Evolutionary conservation across 2,329 filamentous ascomycete species (phyloP).

Genomic region (Phyllosticta citrichinensis): DNA sequence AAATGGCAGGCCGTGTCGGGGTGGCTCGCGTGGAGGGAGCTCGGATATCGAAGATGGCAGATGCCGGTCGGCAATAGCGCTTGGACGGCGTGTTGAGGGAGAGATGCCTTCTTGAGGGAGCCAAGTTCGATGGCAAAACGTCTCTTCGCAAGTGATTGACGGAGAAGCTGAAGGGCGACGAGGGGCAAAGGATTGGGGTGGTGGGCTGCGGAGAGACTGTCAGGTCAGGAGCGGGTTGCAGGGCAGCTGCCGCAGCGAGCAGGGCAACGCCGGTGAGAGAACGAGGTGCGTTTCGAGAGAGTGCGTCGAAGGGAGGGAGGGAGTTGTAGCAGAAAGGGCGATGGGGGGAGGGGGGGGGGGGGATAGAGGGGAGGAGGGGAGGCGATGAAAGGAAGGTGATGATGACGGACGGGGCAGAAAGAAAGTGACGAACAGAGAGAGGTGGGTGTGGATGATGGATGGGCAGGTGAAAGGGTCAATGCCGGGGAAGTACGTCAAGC

Average conservation of each 20-base stretch:
- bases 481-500: neutral
- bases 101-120: conserved; percentile 8
- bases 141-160: conserved; percentile 22
- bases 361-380: conserved; percentile 13
- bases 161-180: conserved; percentile 13
- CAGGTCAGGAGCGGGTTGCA: conserved; percentile 20
- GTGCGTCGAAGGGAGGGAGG: conserved; percentile 13
- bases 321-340: conserved; percentile 15
- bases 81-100: conserved; percentile 7
- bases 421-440: neutral
- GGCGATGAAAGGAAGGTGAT: conserved; percentile 15
- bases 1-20: conserved; percentile 4
- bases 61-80: conserved; percentile 6
- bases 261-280: conserved; percentile 11
- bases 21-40: conserved; percentile 6
- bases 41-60: conserved; percentile 3
- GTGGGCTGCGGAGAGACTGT: conserved; percentile 17
- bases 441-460: neutral
- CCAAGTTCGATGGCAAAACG: conserved; percentile 11
- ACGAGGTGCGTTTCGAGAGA: neutral
- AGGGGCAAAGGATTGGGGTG: conserved; percentile 26
- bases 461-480: neutral
- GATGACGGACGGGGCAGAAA: conserved; percentile 14
- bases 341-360: conserved; percentile 16
- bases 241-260: conserved; percentile 20